Base-by-base conservation (phyloP, 2,329 filamentous ascomycete genomes). In the Fusarium nematophilum region DNA sequence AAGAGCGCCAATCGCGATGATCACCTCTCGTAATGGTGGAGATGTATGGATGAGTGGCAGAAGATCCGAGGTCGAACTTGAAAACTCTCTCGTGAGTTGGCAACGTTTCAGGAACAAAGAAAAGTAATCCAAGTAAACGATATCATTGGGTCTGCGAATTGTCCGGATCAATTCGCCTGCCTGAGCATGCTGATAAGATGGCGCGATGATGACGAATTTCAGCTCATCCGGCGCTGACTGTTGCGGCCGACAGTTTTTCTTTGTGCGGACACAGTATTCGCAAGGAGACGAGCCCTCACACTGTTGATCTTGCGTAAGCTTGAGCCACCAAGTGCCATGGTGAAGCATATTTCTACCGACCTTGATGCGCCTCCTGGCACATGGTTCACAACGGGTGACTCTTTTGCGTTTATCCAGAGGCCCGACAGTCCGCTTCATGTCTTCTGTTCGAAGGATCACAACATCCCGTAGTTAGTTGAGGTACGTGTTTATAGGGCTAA, bases 331-430 rank as follows among this genome's bases (percentile, higher is more conserved):
- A 5, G 10, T 2, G 1, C 3, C 25, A 26, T 18, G 31, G 5
- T 10, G n/a, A 25, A 8, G 15, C 1, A 13, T 9, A 15, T 8
- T 10, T 4, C 9, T 11, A 25, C 44, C 2, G 8, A 71, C 70
- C 53, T 71, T 72, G 25, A 71, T 72, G 2, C 62, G 68, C 21
- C 68, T 46, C 36, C 27, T 64, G 2, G 63, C 68, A 15, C 70
- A 72, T 10, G 66, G 8, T 25, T 69, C 57, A 42, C 70, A 73
- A 14, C 70, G 62, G 0, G 68, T 61, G 1, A 68, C 7, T 11
- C 2, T 58, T 14, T 56, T 72, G 2, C 71, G 57, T 18, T 68
- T 65, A 26, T 72, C 71, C 1, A 73, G 21, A 1, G 67, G 68
- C 0, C 70, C 71, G 11, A 71, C 33, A 3, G 18, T 36, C 3